Evolutionary conservation across 768 basidiomycete genomes (phyloP).

Genomic region (Rhizopogon vulgaris): DNA sequence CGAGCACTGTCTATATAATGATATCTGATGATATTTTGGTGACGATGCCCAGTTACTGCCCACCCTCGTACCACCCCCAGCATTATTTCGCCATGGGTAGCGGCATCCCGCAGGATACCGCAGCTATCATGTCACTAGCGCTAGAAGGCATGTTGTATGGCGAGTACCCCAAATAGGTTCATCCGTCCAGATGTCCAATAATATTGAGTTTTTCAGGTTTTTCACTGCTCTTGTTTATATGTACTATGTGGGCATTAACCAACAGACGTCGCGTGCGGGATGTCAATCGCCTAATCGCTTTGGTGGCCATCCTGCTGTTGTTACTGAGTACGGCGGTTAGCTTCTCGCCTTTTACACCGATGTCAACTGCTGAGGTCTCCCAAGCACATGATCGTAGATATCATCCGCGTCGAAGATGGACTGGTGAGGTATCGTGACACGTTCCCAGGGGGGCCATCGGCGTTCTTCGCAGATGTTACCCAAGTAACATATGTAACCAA

Average conservation of each 20-base stretch:
- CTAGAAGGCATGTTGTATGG: constrained; percentile 1
- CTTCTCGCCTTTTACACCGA: neutral
- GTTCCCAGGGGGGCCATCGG: constrained; percentile 14
- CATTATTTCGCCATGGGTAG: neutral
- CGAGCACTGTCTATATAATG: no score
- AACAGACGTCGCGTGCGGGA: neutral
- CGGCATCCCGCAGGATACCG: neutral
- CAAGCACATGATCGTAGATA: constrained; percentile 3
- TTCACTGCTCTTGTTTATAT: neutral
- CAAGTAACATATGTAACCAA: constrained; percentile 21
- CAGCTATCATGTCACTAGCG: neutral
- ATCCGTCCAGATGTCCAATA: neutral
- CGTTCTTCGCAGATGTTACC: constrained; percentile 16
- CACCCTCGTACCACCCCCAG: neutral
- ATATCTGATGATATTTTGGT: no score
- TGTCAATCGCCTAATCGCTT: neutral
- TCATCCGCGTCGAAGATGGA: constrained; percentile 12
- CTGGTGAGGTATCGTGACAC: constrained; percentile 13
- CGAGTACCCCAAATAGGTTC: neutral
- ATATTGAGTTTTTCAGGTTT: neutral
- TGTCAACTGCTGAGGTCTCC: neutral
- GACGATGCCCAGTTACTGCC: no score
- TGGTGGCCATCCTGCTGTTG: neutral
- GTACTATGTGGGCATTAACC: neutral
- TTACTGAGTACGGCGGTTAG: neutral